Conservation (phyloP, 345 rosid species). For the Litchi chinensis region DNA sequence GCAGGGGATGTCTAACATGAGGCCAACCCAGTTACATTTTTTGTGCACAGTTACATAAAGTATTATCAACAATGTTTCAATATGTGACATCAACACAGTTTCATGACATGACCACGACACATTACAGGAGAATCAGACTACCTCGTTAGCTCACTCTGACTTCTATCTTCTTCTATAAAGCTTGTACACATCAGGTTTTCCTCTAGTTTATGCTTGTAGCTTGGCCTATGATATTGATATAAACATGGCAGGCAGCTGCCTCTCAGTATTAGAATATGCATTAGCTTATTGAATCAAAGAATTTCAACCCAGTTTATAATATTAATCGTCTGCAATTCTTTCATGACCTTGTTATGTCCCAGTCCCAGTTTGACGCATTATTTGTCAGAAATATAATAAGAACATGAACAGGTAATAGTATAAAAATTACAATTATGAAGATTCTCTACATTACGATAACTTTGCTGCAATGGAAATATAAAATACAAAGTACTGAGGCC, state of each 20-base stretch:
- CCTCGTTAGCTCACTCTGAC: slow-evolving; percentile 29
- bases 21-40: slow-evolving; percentile 49
- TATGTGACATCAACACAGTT: slow-evolving; percentile 52
- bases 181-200: not conserved
- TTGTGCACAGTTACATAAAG: slow-evolving; percentile 52
- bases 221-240: not conserved
- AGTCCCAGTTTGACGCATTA: no score
- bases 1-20: slow-evolving; percentile 53
- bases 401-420: no score
- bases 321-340: not conserved
- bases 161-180: slow-evolving; percentile 27
- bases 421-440: no score
- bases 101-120: slow-evolving; percentile 51
- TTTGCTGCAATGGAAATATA: no score
- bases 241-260: not conserved
- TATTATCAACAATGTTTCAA: slow-evolving; percentile 58
- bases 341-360: not conserved
- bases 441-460: no score
- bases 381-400: no score
- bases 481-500: no score
- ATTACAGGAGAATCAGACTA: slow-evolving; percentile 51
- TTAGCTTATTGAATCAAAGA: no score
- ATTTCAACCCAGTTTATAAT: no score
- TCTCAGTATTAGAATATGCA: no score
- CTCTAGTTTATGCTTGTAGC: not conserved